phyloP scores from a whole-genome alignment of 2,329 filamentous ascomycete species.

The Claviceps sp. region DNA sequence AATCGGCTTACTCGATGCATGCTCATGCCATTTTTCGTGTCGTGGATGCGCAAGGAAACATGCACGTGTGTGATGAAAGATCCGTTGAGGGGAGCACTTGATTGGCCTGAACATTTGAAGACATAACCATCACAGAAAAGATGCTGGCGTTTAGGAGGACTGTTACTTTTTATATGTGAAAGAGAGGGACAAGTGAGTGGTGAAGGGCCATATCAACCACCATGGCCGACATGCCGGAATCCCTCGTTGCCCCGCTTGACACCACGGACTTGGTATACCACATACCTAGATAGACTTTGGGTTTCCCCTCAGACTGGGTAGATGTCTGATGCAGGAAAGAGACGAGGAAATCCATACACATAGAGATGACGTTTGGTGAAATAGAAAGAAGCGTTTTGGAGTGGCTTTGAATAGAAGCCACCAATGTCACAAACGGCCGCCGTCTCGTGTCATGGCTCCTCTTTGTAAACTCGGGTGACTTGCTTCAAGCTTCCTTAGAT shows the following conservation, averaged over 20 bases:
- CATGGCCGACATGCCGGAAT: too few species aligned
- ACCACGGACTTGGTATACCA: background rate
- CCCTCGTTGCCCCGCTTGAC: background rate
- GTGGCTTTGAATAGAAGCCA: background rate
- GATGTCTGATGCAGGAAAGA: background rate
- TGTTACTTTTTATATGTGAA: background rate
- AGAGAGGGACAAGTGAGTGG: background rate
- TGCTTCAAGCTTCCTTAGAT: background rate
- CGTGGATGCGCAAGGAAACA: background rate
- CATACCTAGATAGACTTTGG: background rate
- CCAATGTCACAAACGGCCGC: background rate
- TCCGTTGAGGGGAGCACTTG: background rate
- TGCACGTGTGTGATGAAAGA: background rate
- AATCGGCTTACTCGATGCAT: background rate
- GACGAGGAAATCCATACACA: background rate
- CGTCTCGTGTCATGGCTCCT: background rate
- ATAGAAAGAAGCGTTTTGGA: background rate
- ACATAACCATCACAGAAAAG: slow-evolving; percentile 1
- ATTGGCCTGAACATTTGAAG: background rate
- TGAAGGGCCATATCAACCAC: background rate
- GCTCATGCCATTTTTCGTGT: background rate
- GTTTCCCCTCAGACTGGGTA: background rate
- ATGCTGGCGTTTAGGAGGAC: background rate
- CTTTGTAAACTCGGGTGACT: background rate
- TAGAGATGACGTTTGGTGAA: background rate